Percentiles rank a stretch among this genome's conserved stretches.
Conservation (phyloP, 371 early-diverging fungal species). For the Mucor indicus region DNA sequence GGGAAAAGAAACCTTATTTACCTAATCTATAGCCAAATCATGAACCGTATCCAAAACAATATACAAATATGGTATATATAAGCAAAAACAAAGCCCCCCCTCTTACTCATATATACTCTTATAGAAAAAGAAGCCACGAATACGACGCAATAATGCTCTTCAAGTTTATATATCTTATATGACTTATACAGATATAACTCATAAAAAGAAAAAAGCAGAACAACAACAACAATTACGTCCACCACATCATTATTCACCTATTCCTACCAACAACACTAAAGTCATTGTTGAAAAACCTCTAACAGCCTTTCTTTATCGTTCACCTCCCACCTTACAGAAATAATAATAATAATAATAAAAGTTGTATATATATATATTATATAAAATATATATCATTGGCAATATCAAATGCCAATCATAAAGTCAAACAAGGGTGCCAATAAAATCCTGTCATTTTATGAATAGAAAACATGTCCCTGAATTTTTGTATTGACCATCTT, state of each 20-base stretch:
- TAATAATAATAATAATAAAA: neutral
- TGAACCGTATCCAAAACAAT: slow-evolving; percentile 5
- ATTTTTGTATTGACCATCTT: no score
- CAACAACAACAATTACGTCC: neutral
- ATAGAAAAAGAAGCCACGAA: slow-evolving; percentile 28
- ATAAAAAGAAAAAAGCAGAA: neutral
- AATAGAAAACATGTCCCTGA: no score
- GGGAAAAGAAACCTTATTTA: no score
- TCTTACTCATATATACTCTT: neutral
- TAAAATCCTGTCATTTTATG: no score
- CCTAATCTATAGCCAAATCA: no score
- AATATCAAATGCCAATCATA: no score
- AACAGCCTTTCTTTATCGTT: slow-evolving; percentile 16
- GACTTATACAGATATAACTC: slow-evolving; percentile 38
- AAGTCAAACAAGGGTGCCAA: no score
- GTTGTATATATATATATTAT: no score
- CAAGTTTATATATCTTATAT: slow-evolving; percentile 49
- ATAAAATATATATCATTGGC: no score
- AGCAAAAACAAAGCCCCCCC: neutral
- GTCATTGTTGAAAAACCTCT: slow-evolving; percentile 20
- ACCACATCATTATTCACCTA: neutral
- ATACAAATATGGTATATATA: slow-evolving; percentile 5
- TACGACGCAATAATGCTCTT: slow-evolving; percentile 34
- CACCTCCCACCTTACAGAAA: neutral
- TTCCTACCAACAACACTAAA: neutral